These are phyloP conservation scores for Cadophora sp. DNA, from an alignment of 2,329 filamentous ascomycete species.

Conservation along the genomic window DNA sequence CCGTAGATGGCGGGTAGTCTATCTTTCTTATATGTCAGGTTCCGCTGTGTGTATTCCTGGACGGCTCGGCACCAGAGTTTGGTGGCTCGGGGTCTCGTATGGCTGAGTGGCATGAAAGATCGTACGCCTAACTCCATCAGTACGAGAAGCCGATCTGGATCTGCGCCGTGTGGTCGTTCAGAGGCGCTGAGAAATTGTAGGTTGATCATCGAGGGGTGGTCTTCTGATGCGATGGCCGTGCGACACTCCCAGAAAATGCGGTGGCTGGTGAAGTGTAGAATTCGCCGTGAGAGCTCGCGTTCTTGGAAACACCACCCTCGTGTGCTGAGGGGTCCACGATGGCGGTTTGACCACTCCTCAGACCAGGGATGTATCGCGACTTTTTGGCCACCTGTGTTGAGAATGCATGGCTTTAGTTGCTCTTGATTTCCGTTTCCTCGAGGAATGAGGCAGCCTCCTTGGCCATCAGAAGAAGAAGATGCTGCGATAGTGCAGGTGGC, in stretches of 20 bases:
- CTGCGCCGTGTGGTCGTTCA: background rate
- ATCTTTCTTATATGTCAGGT: background rate
- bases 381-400: background rate
- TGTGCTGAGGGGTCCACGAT: background rate
- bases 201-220: background rate
- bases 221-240: conserved; percentile 9
- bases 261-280: background rate
- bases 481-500: conserved; percentile 2
- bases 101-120: conserved; percentile 2
- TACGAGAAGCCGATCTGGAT: background rate
- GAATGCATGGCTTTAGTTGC: background rate
- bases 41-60: background rate
- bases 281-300: background rate
- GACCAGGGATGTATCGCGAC: background rate
- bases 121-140: background rate
- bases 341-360: background rate
- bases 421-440: background rate
- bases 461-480: background rate
- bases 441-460: background rate
- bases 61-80: conserved; percentile 1
- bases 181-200: background rate
- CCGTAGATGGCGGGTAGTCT: background rate
- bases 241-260: conserved; percentile 5
- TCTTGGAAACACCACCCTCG: conserved; percentile 8
- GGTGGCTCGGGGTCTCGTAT: background rate